Percentiles rank a stretch among this genome's conserved stretches.
These are phyloP conservation scores for Meyerozyma sp. DNA, from an alignment of 1,139 yeast genomes.

Conservation along the genomic window DNA sequence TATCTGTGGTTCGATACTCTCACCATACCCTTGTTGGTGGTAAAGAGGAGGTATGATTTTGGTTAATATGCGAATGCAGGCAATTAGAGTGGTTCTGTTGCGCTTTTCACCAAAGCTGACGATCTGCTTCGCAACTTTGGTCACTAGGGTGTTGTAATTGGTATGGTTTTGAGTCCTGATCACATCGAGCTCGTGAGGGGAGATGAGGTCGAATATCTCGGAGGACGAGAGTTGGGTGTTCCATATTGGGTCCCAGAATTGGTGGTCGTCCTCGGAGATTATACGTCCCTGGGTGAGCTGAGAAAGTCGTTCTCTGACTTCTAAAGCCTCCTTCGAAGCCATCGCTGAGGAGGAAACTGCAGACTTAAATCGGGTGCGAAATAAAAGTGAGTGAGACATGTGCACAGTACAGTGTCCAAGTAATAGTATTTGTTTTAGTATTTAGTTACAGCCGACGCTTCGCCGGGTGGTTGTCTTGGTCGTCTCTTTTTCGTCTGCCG, in stretches of 20 bases:
- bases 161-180: neutral
- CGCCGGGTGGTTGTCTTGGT: conserved; percentile 11
- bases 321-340: conserved; percentile 60
- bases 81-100: conserved; percentile 26
- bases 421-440: neutral
- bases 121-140: neutral
- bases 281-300: conserved; percentile 54
- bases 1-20: conserved; percentile 33
- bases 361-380: neutral
- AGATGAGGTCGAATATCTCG: conserved; percentile 45
- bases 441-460: conserved; percentile 3
- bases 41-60: conserved; percentile 63
- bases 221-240: conserved; percentile 22
- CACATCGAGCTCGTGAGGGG: conserved; percentile 22
- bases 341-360: conserved; percentile 43
- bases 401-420: neutral
- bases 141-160: neutral
- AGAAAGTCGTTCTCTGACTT: conserved; percentile 57
- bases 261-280: conserved; percentile 37
- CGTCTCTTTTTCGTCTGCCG: conserved; percentile 27
- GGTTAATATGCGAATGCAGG: conserved; percentile 62
- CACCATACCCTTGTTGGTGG: conserved; percentile 39
- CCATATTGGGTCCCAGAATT: conserved; percentile 49
- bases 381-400: neutral
- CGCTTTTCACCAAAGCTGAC: neutral